A percentile compares a stretch with the other conserved stretches of the same genome.
Evolutionary conservation across 2,329 filamentous ascomycete species (phyloP).

Genomic region (Beauveria sp.): DNA sequence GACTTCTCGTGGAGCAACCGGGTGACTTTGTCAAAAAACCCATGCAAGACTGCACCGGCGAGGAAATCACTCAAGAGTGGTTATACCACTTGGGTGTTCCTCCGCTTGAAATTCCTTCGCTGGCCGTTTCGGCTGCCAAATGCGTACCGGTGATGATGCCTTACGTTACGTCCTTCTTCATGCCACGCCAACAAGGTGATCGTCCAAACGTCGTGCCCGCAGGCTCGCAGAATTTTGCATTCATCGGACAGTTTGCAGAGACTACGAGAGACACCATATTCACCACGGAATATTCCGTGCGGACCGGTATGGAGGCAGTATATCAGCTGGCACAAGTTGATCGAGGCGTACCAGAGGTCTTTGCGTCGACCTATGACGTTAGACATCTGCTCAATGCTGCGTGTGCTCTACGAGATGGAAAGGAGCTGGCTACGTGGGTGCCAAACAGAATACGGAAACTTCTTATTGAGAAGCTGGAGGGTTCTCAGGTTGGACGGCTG

Average conservation of each 20-base stretch:
- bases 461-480: neutral
- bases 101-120: neutral
- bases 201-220: neutral
- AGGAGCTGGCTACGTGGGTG: neutral
- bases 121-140: neutral
- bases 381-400: neutral
- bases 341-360: neutral
- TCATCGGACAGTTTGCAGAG: neutral
- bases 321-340: slow-evolving; percentile 12
- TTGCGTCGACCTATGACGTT: neutral
- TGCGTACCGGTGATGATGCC: neutral
- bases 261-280: slow-evolving; percentile 1
- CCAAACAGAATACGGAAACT: neutral
- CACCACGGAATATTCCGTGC: slow-evolving; percentile 27
- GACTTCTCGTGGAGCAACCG: neutral
- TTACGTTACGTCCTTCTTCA: neutral
- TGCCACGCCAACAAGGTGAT: neutral
- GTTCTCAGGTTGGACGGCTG: neutral
- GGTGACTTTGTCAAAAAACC: neutral
- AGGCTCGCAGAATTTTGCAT: neutral
- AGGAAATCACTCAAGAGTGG: neutral
- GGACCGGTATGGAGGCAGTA: slow-evolving; percentile 31
- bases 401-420: neutral
- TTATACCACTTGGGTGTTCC: neutral
- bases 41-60: neutral